phyloP scores from a whole-genome alignment of 1,284 basidiomycete genomes.

The Boletus smithii region DNA sequence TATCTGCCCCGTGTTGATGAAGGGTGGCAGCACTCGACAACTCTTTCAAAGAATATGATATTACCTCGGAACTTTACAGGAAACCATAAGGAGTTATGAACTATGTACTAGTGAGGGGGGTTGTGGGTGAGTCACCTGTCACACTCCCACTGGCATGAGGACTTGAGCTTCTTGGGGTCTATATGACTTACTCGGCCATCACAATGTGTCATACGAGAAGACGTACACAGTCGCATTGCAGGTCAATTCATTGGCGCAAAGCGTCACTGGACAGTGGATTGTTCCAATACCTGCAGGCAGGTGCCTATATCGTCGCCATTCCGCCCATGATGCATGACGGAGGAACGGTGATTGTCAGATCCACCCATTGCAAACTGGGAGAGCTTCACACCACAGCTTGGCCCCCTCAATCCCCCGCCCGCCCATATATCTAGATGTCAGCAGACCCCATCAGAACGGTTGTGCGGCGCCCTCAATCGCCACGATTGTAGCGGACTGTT shows the following conservation, averaged over 20 bases:
- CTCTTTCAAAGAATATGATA: background rate
- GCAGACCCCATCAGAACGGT: background rate
- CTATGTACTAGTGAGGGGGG: background rate
- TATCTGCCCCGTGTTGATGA: background rate
- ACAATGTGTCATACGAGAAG: background rate
- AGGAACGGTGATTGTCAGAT: conserved; percentile 9
- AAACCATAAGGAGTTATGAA: background rate
- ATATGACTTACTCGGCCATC: background rate
- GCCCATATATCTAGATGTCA: background rate
- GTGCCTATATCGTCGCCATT: background rate
- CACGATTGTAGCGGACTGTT: background rate
- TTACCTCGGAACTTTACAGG: conserved; percentile 2
- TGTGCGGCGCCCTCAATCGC: background rate
- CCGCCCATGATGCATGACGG: background rate
- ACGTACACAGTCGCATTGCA: background rate
- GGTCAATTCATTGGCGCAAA: conserved; percentile 9
- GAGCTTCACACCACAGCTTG: background rate
- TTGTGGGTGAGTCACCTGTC: background rate
- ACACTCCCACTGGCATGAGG: background rate
- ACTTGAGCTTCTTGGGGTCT: background rate
- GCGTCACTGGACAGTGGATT: background rate
- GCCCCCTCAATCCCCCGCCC: background rate
- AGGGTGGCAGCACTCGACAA: background rate
- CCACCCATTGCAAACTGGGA: background rate
- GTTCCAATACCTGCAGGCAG: conserved; percentile 1